Conservation (phyloP, 192 early-diverging fungal species). For the Coemansia sp. region DNA sequence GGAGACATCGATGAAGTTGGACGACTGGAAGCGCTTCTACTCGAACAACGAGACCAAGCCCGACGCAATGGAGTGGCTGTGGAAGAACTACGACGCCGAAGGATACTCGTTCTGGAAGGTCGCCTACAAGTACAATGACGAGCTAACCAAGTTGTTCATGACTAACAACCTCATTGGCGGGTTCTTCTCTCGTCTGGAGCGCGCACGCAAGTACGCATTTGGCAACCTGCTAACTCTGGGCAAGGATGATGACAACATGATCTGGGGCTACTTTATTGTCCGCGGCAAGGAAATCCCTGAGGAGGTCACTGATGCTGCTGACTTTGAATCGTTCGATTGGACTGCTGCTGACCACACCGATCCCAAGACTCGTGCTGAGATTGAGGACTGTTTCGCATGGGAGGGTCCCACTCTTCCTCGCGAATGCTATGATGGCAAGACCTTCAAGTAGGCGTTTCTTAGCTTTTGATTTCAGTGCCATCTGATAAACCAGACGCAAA, state of each 20-base stretch:
- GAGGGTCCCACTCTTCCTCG: conserved; percentile 75
- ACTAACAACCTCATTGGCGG: conserved; percentile 92
- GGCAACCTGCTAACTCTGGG: conserved; percentile 82
- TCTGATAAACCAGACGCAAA: too few species aligned
- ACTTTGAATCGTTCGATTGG: conserved; percentile 88
- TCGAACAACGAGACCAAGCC: conserved; percentile 92
- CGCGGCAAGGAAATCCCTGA: conserved; percentile 81
- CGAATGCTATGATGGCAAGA: conserved; percentile 81
- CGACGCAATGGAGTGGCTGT: conserved; percentile 89
- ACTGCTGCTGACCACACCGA: conserved; percentile 71
- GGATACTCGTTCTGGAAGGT: conserved; percentile 92
- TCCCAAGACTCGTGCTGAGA: conserved; percentile 57
- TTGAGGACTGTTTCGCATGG: conserved; percentile 82
- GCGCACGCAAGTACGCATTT: conserved; percentile 93
- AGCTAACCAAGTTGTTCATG: conserved; percentile 88
- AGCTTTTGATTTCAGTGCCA: too few species aligned
- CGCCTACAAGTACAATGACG: conserved; percentile 95
- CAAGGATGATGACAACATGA: conserved; percentile 81
- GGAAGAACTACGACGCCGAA: conserved; percentile 82
- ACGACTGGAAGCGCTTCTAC: conserved; percentile 97
- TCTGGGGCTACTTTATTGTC: conserved; percentile 93
- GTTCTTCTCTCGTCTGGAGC: conserved; percentile 89
- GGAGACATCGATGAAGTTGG: conserved; percentile 75
- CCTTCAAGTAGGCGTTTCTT: conserved; percentile 64
- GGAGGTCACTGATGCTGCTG: conserved; percentile 77